A percentile compares a stretch with the other conserved stretches of the same genome.
These are phyloP conservation scores for Candida wancherniae DNA, from an alignment of 805 yeast genomes.

Conservation along the genomic window DNA sequence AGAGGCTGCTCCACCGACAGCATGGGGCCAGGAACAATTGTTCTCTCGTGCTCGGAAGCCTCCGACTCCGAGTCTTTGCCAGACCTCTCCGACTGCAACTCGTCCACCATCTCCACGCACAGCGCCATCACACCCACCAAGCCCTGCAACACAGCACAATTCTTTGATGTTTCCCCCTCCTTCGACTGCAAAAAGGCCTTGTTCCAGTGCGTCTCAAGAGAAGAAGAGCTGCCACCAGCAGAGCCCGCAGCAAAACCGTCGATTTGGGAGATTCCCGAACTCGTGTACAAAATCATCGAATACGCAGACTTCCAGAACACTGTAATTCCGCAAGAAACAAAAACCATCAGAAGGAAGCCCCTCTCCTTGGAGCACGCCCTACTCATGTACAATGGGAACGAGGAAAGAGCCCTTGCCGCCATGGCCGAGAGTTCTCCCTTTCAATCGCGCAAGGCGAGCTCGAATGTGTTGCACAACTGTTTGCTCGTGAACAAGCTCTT, in stretches of 20 bases:
- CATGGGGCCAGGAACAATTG: not conserved
- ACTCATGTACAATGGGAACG: slow-evolving; percentile 52
- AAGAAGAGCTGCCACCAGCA: too few species aligned
- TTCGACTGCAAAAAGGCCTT: slow-evolving; percentile 1
- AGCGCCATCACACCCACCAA: slow-evolving; percentile 15
- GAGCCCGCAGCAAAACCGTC: slow-evolving; percentile 1
- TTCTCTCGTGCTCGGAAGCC: slow-evolving; percentile 2
- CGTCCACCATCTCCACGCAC: slow-evolving; percentile 7
- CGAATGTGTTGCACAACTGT: slow-evolving; percentile 46
- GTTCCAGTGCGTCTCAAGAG: too few species aligned
- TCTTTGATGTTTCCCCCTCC: slow-evolving; percentile 1
- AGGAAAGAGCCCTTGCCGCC: slow-evolving; percentile 40
- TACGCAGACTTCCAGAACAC: slow-evolving; percentile 53
- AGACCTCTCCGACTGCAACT: slow-evolving; percentile 30
- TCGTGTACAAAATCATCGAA: slow-evolving; percentile 53
- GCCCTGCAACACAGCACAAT: not conserved
- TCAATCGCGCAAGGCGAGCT: slow-evolving; percentile 1
- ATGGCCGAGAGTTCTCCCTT: slow-evolving; percentile 25
- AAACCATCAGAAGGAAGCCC: slow-evolving; percentile 64
- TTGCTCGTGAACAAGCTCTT: slow-evolving; percentile 66
- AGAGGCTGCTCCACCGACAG: not conserved
- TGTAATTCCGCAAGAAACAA: slow-evolving; percentile 54
- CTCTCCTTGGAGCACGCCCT: slow-evolving; percentile 64
- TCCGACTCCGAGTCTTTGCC: slow-evolving; percentile 37
- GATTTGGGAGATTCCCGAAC: slow-evolving; percentile 75